Conservation (phyloP, 106 monocot species). For the Vanilla planifolia region DNA sequence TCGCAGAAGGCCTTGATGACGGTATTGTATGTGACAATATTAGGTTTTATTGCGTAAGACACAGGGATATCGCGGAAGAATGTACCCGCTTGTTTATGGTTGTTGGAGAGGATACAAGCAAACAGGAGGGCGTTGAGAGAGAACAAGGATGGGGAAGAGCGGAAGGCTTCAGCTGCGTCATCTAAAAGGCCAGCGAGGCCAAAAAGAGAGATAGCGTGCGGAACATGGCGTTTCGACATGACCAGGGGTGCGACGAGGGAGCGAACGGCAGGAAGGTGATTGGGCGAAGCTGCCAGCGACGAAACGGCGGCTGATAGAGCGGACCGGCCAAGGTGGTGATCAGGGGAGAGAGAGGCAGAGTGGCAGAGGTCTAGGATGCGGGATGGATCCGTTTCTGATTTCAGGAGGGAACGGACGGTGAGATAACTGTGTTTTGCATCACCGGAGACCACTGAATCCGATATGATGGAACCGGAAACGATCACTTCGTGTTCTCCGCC, state of each 20-base stretch:
- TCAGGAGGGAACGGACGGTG: slow-evolving; percentile 29
- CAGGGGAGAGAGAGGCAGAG: slow-evolving; percentile 23
- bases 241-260: slow-evolving; percentile 24
- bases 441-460: neutral
- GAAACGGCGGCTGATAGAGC: slow-evolving; percentile 32
- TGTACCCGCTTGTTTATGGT: slow-evolving; percentile 11
- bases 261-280: slow-evolving; percentile 18
- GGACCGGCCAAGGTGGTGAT: slow-evolving; percentile 26
- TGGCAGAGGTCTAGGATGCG: slow-evolving; percentile 25
- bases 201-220: slow-evolving; percentile 40
- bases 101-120: slow-evolving; percentile 33
- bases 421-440: slow-evolving; percentile 3
- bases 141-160: neutral
- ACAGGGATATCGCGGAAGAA: slow-evolving; percentile 26
- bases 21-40: slow-evolving; percentile 45
- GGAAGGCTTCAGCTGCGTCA: slow-evolving; percentile 32
- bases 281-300: slow-evolving; percentile 17
- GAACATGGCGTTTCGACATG: slow-evolving; percentile 1
- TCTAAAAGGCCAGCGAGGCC: slow-evolving; percentile 40
- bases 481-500: too few species aligned
- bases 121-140: slow-evolving; percentile 50
- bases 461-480: too few species aligned
- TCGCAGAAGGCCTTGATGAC: slow-evolving; percentile 45
- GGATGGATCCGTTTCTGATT: slow-evolving; percentile 24
- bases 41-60: slow-evolving; percentile 19